Evolutionary conservation across 768 basidiomycete genomes (phyloP), one percentile per base, ranked within the genome.

Genomic region (Amanita pseudoporphyria): DNA sequence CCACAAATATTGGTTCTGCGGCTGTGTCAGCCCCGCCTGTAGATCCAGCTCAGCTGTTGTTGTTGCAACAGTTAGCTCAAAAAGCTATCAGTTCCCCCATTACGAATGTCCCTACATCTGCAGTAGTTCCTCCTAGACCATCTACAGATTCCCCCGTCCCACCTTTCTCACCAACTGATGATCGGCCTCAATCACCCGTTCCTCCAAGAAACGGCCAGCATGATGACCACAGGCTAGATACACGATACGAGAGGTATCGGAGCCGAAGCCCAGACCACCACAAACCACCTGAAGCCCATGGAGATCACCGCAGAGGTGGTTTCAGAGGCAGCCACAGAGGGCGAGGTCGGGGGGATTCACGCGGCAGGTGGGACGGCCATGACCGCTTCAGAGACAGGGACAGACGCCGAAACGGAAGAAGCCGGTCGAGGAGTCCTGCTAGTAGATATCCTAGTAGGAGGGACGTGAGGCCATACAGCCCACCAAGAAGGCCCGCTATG

Each of bases 61-160:
- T 87, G 56, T 69, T 92, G 58, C 86, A 88, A 60, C 87, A 87
- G 61, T 73, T 90, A 62, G 74, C 85, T 47, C 78, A 81, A 58
- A 76, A 77, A 57, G 77, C 82, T 16, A 50, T 50, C 40, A 42
- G 22, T 62, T 56, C 62, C 61, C 54, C 62, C 57, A 58, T 62
- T 56, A 56, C 61, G 55, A 57, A 65, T 65, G 57, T 62, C 52
- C 56, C 64, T 52, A 60, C 67, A 57, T 44, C 56, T 37, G 47
- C 56, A 58, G 54, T 56, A 47, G 58, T 61, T 57, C 54, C 59
- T 6, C 49, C 54, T 47, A 42, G 41, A 52, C 55, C 49, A 26
- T 22, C 36, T 14, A 42, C 42, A 36, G 41, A 36, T 6, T 41
- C 38, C 10, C 37, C 51, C 24, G 13, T 61, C 53, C 61, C 61